These are phyloP conservation scores for Coprinopsis cinerea DNA, from an alignment of 768 basidiomycete genomes.

Conservation along the genomic window DNA sequence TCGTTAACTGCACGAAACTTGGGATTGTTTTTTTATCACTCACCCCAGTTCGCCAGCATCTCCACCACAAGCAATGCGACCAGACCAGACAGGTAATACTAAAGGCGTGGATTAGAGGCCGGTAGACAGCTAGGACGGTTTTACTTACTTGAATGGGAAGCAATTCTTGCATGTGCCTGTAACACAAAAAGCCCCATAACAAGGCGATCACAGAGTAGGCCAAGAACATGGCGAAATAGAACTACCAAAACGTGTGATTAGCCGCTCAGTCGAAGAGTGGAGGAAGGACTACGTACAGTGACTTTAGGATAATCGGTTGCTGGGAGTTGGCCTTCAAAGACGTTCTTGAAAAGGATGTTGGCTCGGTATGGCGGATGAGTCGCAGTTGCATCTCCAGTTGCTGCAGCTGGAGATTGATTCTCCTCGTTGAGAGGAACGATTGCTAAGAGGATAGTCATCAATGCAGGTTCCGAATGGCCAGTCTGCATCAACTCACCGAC, in stretches of 20 bases:
- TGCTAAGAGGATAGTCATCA: constrained; percentile 38
- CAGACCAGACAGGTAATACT: constrained; percentile 91
- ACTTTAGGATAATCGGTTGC: constrained; percentile 98
- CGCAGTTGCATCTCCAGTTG: constrained; percentile 45
- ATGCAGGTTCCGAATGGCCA: neutral
- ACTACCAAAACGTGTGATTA: constrained; percentile 37
- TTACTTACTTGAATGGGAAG: constrained; percentile 78
- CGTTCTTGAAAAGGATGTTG: constrained; percentile 78
- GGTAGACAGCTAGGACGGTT: neutral
- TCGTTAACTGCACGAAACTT: constrained; percentile 8
- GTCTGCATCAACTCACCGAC: constrained; percentile 67
- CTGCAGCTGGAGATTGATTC: constrained; percentile 25
- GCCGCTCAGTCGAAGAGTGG: neutral
- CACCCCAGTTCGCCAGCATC: constrained; percentile 90
- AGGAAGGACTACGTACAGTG: constrained; percentile 51
- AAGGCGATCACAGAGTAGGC: constrained; percentile 65
- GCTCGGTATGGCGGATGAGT: constrained; percentile 78
- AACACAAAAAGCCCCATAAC: constrained; percentile 83
- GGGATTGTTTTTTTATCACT: constrained; percentile 15
- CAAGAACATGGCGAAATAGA: constrained; percentile 81
- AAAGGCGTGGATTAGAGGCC: neutral
- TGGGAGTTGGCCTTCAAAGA: constrained; percentile 81
- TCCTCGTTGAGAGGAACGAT: constrained; percentile 87
- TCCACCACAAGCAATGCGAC: constrained; percentile 85
- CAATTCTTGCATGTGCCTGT: constrained; percentile 72